Evolutionary conservation across 2,329 filamentous ascomycete species (phyloP), one percentile per base, ranked within the genome.

Genomic region (Aspergillus felis): DNA sequence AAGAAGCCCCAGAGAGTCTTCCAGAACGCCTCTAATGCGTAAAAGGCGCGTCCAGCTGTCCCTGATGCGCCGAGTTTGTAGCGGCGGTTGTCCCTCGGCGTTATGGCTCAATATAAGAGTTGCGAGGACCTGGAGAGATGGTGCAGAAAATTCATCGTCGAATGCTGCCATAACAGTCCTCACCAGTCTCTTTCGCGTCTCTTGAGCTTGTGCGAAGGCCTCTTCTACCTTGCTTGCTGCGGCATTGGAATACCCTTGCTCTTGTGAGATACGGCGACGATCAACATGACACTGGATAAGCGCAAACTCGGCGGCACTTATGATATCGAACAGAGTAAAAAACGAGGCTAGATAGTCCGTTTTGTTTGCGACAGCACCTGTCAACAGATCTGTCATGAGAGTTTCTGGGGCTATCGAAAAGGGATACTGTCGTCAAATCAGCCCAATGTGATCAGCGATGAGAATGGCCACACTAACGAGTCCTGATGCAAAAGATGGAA

Each of bases 271-370:
- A 22, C 62, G 62, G 50, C 66, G 66, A 52, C 68, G 64, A 59
- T 74, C 71, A n/a, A 73, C 68, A 59, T 69, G 68, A 49, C 70
- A 69, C 58, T 74, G 71, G 38, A 68, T 68, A 10, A 74, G 57
- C 8, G 70, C 70, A 42, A 64, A 69, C 57, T 74, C 72, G 6
- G 68, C 63, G 1, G 71, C 70, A 69, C 71, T 74, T 38, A 72
- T 51, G 32, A 67, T 67, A 54, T 74, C 72, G 47, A 67, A 71
- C 7, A 74, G 53, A 8, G 69, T 64, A 60, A 65, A 71, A 54
- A 73, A 74, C 8, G 71, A 66, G 49, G 66, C 59, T 32, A 71
- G 58, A 58, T 70, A 71, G 32, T 73, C 69, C 9, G 55, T 50
- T 50, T 63, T 58, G 6, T 56, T 59, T 32, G 55, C 53, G 38